phyloP scores from a whole-genome alignment of 2,329 filamentous ascomycete species.

The Epichloe uncinata region DNA sequence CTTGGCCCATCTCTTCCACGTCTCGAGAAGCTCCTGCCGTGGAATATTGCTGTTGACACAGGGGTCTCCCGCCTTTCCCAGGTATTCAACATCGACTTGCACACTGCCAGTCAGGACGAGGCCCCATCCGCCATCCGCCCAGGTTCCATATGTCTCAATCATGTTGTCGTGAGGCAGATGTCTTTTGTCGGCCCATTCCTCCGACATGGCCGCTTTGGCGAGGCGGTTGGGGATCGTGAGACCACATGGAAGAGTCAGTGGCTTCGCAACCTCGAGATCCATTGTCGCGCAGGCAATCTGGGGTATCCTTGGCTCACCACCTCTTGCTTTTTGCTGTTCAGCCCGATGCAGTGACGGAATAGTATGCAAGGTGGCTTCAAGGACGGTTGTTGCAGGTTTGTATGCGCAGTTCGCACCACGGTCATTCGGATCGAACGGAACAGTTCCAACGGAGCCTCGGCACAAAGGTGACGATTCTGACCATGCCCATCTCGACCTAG shows the following conservation, averaged over 20 bases:
- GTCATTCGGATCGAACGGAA: too few relatives aligned
- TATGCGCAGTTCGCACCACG: too few relatives aligned
- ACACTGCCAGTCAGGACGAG: constrained; percentile 38
- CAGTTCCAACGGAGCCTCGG: too few relatives aligned
- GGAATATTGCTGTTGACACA: constrained; percentile 19
- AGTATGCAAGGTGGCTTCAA: too few relatives aligned
- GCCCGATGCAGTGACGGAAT: too few relatives aligned
- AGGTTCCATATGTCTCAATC: constrained; percentile 33
- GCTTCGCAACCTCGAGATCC: constrained; percentile 13
- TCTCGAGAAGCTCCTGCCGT: constrained; percentile 15
- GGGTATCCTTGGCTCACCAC: neutral
- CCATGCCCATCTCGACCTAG: too few relatives aligned
- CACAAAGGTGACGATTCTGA: too few relatives aligned
- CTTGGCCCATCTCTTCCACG: constrained; percentile 26
- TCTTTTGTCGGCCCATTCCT: constrained; percentile 27
- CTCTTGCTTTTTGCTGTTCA: neutral
- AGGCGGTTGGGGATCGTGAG: constrained; percentile 43
- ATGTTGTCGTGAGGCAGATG: constrained; percentile 30
- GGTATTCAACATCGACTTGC: constrained; percentile 25
- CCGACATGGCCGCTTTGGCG: constrained; percentile 36
- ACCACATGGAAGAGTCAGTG: constrained; percentile 40
- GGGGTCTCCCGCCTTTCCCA: constrained; percentile 22
- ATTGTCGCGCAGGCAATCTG: neutral
- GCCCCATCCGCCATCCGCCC: constrained; percentile 42
- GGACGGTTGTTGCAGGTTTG: too few relatives aligned